Conservation (phyloP, 495 filamentous ascomycete species). For the Podospora sp. region DNA sequence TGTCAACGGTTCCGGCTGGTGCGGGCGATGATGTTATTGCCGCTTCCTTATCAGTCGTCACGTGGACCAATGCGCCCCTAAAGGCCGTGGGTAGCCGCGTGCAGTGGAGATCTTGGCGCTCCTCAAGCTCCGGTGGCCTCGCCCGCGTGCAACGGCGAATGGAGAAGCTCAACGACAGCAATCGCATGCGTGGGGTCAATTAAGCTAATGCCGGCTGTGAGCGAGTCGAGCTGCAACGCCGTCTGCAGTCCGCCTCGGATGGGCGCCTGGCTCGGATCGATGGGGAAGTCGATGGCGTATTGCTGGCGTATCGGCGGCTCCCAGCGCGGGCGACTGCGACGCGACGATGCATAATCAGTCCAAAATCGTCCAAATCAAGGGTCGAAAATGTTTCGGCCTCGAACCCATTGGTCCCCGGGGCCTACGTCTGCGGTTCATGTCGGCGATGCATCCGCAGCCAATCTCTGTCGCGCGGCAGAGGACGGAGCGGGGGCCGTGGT, state of each 20-base stretch:
- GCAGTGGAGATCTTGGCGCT: slow-evolving; percentile 19
- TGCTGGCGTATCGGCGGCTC: not conserved
- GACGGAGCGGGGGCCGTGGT: not conserved
- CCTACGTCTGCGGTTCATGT: slow-evolving; percentile 8
- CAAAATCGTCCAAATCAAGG: slow-evolving; percentile 3
- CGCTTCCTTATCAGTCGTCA: slow-evolving; percentile 34
- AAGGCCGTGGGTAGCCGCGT: slow-evolving; percentile 38
- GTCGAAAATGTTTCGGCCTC: not conserved
- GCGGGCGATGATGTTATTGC: slow-evolving; percentile 38
- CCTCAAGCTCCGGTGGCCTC: slow-evolving; percentile 17
- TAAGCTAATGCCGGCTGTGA: slow-evolving; percentile 4
- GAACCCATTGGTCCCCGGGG: slow-evolving; percentile 4
- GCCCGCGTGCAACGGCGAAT: slow-evolving; percentile 16
- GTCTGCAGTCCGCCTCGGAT: not conserved
- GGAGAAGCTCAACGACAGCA: slow-evolving; percentile 1
- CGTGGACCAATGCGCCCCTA: slow-evolving; percentile 17
- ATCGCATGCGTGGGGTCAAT: slow-evolving; percentile 8
- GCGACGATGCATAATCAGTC: not conserved
- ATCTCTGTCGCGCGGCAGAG: slow-evolving; percentile 1
- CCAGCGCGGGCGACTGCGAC: not conserved
- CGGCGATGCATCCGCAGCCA: slow-evolving; percentile 1
- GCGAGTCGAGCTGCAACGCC: slow-evolving; percentile 9
- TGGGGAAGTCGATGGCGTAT: not conserved
- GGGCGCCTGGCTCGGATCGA: not conserved
- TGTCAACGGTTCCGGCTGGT: slow-evolving; percentile 32